Base-by-base conservation (phyloP, 1,139 yeast species). In the Kodamaea ohmeri region DNA sequence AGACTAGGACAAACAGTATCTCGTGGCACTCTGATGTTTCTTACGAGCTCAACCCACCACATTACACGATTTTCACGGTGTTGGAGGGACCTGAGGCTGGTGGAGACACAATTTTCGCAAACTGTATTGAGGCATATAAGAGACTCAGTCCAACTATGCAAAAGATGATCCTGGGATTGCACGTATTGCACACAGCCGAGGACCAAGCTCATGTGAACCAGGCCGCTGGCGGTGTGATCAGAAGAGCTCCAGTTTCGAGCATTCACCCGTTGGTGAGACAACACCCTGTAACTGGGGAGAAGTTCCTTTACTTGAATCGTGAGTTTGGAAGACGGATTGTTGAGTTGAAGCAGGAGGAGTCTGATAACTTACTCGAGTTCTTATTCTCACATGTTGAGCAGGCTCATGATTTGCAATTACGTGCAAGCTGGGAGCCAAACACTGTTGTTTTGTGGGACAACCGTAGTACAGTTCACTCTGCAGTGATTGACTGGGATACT, bases 361-460 rank as follows among this genome's bases (percentile, higher is more conserved):
- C 56, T 7, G 59, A 56, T 32, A 45, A 45, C 35, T 48, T 58
- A 32, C 46, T 58, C 37, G 47, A 51, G 17, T 58, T 55, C 37
- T 51, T 56, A 39, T 54, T 44, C 42, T 48, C 46, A 19, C 60
- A 54, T 40, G 45, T 54, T 18, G 59, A 53, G 37, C 52, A 65
- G 34, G 61, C 73, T 19, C 72, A 69, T 17, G 83, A 78, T 51
- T 63, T 76, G 46, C 79, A 78, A 41, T 63, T 76, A 19, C 69
- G 85, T 45, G 78, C 79, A 43, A 64, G 60, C 39, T 80, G 83
- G 80, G 74, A 71, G 44, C 71, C 71, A 25, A 66, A 71, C 45
- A 59, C 51, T 8, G 51, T 50, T 13, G 52, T 44, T 12, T 37
- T 49, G 29, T 48, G 50, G 51, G 53, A 49, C 31, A 50, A 50